phyloP scores from a whole-genome alignment of 169 alveolate genomes.

The Eimeria acervulina region DNA sequence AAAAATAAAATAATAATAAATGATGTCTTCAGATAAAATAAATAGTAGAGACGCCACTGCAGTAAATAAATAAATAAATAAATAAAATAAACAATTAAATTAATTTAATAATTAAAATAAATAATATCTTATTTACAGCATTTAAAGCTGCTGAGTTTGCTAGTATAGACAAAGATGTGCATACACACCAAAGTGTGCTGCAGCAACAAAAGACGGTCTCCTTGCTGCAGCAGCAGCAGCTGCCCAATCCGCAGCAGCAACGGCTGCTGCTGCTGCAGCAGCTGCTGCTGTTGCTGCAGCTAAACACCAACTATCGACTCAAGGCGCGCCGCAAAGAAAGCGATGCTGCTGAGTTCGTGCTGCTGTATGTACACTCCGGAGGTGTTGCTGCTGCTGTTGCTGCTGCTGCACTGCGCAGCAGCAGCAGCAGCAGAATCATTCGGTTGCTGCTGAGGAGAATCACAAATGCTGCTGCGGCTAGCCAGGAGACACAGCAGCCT shows the following conservation, averaged over 20 bases:
- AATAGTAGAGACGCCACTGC: too few species aligned
- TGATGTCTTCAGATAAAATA: too few species aligned
- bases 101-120: too few species aligned
- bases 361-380: constrained; percentile 15
- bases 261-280: neutral
- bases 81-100: too few species aligned
- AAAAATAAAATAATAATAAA: too few species aligned
- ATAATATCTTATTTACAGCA: too few species aligned
- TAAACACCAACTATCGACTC: neutral
- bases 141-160: neutral
- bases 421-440: constrained; percentile 7
- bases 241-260: neutral
- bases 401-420: constrained; percentile 10
- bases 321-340: neutral
- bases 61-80: too few species aligned
- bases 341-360: constrained; percentile 52
- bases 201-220: neutral
- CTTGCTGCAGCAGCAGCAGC: constrained; percentile 22
- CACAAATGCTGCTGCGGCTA: constrained; percentile 45
- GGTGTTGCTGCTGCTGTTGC: constrained; percentile 37
- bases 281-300: constrained; percentile 40
- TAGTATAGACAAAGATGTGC: neutral
- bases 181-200: neutral
- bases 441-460: neutral
- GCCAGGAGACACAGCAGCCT: constrained; percentile 35